Base-by-base conservation (phyloP, 495 filamentous ascomycete genomes). In the Penicillium coprophilum region DNA sequence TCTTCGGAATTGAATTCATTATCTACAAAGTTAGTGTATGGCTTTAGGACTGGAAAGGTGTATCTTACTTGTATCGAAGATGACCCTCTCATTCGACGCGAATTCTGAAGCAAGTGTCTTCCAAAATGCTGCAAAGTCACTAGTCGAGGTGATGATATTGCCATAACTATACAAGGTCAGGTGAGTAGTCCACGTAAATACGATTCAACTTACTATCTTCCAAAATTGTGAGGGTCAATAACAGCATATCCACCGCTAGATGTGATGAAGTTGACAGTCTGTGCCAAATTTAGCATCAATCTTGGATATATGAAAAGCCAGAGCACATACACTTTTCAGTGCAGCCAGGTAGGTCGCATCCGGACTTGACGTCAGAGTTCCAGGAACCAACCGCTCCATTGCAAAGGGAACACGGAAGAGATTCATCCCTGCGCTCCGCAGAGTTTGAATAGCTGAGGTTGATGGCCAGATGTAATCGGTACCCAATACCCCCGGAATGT, bases 1-100 rank as follows among this genome's bases (percentile, higher is more conserved):
- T 84, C 80, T 79, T 86, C 84, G 68, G 82, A 81, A 67, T 89
- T 75, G 71, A 80, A 88, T 68, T 88, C 86, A 66, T 89, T 89
- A 77, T 88, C 87, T 73, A 28, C 44, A 34, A 23, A 8, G 40
- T 46, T 9, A 41, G 38, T 43, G 12, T 19, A n/a, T 15, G 17
- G 3, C 0, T n/a, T 39, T 15, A 9, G 24, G 13, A 0, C 13
- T 7, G 17, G 38, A n/a, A 27, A 11, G 7, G 9, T 19, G 4
- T 9, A 9, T 6, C 51, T 41, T 60, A 74, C 71, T 70, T 41
- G 71, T 72, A 32, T 70, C 63, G 46, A 86, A 87, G 68, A 88
- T 79, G 60, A 88, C 83, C 39, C 77, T 77, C 43, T 72, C 62
- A 74, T 88, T 82, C 40, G 61, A 65, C 30, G 74, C 76, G 66